Percentiles rank a stretch among this genome's conserved stretches.
Evolutionary conservation across 2,329 filamentous ascomycete species (phyloP).

Genomic region (Dothideomycetes sp.): DNA sequence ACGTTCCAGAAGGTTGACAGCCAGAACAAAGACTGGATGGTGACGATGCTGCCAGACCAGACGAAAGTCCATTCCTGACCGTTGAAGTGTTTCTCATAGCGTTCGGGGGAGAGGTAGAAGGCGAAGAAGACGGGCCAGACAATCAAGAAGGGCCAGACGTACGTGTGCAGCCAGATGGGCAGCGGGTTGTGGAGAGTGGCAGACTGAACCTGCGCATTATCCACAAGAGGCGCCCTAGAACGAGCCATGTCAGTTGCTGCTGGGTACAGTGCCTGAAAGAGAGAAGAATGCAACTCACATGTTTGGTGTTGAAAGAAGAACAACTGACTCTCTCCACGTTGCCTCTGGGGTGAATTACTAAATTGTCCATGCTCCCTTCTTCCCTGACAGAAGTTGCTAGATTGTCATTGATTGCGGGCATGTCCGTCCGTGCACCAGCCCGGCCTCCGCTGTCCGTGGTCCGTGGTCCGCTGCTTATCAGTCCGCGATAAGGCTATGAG

Average conservation of each 20-base stretch:
- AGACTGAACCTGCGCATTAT: slow-evolving; percentile 79
- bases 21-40: slow-evolving; percentile 81
- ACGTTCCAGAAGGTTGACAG: slow-evolving; percentile 97
- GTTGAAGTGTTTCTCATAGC: slow-evolving; percentile 84
- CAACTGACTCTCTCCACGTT: slow-evolving; percentile 4
- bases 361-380: too few species aligned
- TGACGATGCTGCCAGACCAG: slow-evolving; percentile 81
- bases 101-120: slow-evolving; percentile 71
- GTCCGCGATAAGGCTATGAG: too few species aligned
- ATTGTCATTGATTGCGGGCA: too few species aligned
- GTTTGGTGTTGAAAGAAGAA: too few species aligned
- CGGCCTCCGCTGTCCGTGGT: too few species aligned
- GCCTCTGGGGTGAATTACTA: slow-evolving; percentile 5
- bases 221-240: slow-evolving; percentile 64
- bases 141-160: slow-evolving; percentile 86
- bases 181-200: slow-evolving; percentile 84
- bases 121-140: slow-evolving; percentile 87
- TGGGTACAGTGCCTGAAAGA: too few species aligned
- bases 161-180: slow-evolving; percentile 70
- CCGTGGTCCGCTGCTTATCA: too few species aligned
- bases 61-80: slow-evolving; percentile 98
- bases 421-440: too few species aligned
- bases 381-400: too few species aligned
- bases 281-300: too few species aligned
- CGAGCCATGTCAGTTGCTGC: slow-evolving; percentile 4